phyloP scores from a whole-genome alignment of 139 green algal species.

The Raphidocelis subcapitata region DNA sequence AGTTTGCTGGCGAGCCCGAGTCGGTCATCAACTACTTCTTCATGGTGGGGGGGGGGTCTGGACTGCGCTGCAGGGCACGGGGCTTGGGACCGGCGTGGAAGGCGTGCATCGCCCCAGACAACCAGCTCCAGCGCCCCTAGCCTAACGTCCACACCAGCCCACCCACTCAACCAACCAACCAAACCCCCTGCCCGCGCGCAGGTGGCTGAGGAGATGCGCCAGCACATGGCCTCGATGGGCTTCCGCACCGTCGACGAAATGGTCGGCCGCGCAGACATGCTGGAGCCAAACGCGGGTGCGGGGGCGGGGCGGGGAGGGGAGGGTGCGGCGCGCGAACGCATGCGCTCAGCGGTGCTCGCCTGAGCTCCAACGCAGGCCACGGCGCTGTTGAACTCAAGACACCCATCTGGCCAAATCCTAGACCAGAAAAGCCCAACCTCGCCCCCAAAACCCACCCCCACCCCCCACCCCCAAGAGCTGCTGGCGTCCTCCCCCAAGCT shows the following conservation, averaged over 20 bases:
- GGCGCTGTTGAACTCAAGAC: no score
- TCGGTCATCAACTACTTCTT: slow-evolving; percentile 97
- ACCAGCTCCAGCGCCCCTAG: no score
- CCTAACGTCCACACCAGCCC: no score
- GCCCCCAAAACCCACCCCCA: background rate
- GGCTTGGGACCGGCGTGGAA: no score
- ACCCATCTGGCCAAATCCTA: background rate
- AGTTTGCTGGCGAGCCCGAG: slow-evolving; percentile 93
- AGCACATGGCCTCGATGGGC: slow-evolving; percentile 88
- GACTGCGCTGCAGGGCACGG: background rate
- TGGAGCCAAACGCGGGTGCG: slow-evolving; percentile 24
- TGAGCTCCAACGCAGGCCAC: no score
- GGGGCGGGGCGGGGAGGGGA: no score
- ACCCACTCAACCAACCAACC: no score
- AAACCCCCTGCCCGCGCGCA: no score
- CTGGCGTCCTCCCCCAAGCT: slow-evolving; percentile 74
- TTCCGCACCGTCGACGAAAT: slow-evolving; percentile 80
- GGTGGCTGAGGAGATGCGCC: slow-evolving; percentile 84
- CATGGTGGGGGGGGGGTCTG: slow-evolving; percentile 61
- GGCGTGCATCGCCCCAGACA: no score
- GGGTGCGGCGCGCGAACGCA: no score
- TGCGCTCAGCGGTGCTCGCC: no score
- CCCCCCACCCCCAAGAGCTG: slow-evolving; percentile 35
- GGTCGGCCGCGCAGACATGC: slow-evolving; percentile 88
- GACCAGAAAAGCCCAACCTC: background rate